These are phyloP conservation scores for Saccharomycopsis sp. DNA, from an alignment of 805 yeast genomes.

Conservation along the genomic window DNA sequence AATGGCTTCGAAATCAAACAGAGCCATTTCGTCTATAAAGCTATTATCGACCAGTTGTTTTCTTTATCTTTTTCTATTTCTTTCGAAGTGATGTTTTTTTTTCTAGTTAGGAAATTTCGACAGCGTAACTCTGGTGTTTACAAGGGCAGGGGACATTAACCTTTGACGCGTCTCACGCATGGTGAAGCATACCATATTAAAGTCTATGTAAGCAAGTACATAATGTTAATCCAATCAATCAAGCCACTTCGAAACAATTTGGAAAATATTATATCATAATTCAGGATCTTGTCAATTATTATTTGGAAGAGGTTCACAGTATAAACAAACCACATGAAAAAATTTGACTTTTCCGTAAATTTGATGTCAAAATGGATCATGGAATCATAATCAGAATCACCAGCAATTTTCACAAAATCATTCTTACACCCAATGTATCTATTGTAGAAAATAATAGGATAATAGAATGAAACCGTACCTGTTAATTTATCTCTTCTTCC, in stretches of 20 bases:
- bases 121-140: no score
- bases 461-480: conserved; percentile 15
- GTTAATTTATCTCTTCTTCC: conserved; percentile 13
- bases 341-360: not conserved
- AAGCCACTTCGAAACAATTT: conserved; percentile 32
- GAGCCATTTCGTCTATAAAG: no score
- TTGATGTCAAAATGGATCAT: not conserved
- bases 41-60: no score
- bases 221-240: conserved; percentile 11
- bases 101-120: no score
- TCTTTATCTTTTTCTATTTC: no score
- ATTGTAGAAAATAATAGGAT: conserved; percentile 7
- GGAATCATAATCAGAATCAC: not conserved
- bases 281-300: not conserved
- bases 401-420: not conserved
- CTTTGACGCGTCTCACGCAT: no score
- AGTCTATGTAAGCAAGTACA: conserved; percentile 3
- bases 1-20: no score
- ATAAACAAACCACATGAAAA: not conserved
- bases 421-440: conserved; percentile 1
- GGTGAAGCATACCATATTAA: no score
- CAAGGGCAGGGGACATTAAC: no score
- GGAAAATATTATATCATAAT: conserved; percentile 25
- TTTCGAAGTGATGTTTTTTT: no score
- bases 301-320: not conserved